Evolutionary conservation across 2,329 filamentous ascomycete genomes (phyloP), one percentile per base, ranked within the genome.

Genomic region (Fusarium ambrosium): DNA sequence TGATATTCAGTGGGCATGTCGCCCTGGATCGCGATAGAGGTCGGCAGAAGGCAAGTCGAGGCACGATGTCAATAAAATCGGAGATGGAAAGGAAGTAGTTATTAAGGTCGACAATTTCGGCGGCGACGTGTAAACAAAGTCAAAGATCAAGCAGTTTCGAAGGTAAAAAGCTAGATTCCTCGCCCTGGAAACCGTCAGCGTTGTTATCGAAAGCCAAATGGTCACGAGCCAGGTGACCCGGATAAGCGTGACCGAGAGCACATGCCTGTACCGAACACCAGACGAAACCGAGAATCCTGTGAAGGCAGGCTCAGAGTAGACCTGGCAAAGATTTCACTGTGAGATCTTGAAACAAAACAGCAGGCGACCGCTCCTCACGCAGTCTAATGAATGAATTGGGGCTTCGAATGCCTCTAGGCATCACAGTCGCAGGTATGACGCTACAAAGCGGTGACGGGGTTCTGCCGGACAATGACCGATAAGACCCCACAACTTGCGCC

Each of bases 401-500:
- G 22, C 34, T 45, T 65, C 45, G 55, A 58, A 68, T 43, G 27
- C 29, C 55, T 73, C 72, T 63, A 79, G 77, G 77, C 77, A 79
- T 76, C 78, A 77, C 65, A 64, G 64, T 37, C 56, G 48, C 48
- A 55, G 69, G 75, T 76, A 79, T 79, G 78, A 79, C 78, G 78
- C 73, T 71, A 65, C 43, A 79, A 68, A 69, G 78, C 78, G 78
- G 78, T 79, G 72, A 70, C 39, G 8, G 48, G 18, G 18, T 79
- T 78, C 70, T 79, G 78, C 77, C 78, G 66, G 78, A 70, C 73
- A 76, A 78, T 75, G 45, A 36, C 39, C 62, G 66, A 78, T 66
- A 69, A 76, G 72, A 29, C 71, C 68, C 62, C 55, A 58, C 37
- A 55, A 39, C 13, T 32, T 68, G 48, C 27, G 22, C 4, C 22